Conservation (phyloP, 164 flowering plant genomes). For the Kalanchoe fedtschenkoi region DNA sequence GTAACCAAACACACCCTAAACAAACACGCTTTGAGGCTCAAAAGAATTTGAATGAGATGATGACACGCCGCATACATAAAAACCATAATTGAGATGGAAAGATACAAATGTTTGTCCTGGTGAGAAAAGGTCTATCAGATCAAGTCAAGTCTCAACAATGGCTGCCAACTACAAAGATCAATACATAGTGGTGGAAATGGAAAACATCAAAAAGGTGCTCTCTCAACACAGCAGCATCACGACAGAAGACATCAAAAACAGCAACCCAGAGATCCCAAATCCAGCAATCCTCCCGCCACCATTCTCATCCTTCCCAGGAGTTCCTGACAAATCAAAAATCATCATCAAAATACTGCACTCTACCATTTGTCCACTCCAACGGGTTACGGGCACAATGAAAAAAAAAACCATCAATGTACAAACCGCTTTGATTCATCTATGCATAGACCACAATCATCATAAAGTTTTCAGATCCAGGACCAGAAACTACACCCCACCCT, state of each 20-base stretch:
- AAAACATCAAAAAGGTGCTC: not conserved
- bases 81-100: not conserved
- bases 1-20: too few species aligned
- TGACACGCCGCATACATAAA: not conserved
- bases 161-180: not conserved
- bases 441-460: too few species aligned
- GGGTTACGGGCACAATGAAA: not conserved
- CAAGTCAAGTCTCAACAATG: not conserved
- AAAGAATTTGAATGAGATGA: too few species aligned
- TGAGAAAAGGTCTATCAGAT: not conserved
- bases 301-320: slow-evolving; percentile 14
- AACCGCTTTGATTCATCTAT: too few species aligned
- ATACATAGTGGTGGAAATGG: too few species aligned
- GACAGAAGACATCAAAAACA: slow-evolving; percentile 8
- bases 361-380: not conserved
- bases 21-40: too few species aligned
- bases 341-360: not conserved
- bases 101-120: not conserved
- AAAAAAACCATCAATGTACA: too few species aligned
- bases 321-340: slow-evolving; percentile 8
- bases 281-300: slow-evolving; percentile 14
- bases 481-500: too few species aligned
- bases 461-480: too few species aligned
- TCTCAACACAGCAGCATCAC: not conserved
- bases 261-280: slow-evolving; percentile 19